Evolutionary conservation across 2,329 filamentous ascomycete genomes (phyloP), one percentile per base, ranked within the genome.

Genomic region (Pseudocercospora fijiensis): DNA sequence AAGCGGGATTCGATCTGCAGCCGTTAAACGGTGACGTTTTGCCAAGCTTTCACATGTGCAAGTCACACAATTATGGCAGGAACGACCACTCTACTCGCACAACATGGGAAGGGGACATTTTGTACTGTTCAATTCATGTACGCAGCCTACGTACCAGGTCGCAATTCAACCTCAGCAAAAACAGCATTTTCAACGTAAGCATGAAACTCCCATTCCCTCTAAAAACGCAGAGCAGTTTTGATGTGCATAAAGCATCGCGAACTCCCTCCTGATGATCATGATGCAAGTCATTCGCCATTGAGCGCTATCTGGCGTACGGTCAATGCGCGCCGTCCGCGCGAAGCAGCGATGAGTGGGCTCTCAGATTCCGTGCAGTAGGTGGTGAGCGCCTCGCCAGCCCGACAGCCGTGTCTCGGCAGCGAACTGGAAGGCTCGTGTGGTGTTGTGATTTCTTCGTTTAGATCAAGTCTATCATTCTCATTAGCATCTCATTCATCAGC

Each of bases 381-480:
- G 58, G 18, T 51, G 16, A 33, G 57, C 67, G 66, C 63, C 65
- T 69, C 65, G 63, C 67, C 65, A 56, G 60, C 59, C 60, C 63
- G 62, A 65, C 55, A 65, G 37, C 55, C 28, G 59, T 60, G 57
- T 62, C 63, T 65, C 57, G 63, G 62, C 65, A 69, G 68, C 67
- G 67, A 70, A 65, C 64, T 63, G 62, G 64, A 71, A 65, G 60
- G 63, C 52, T 65, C 58, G 60, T 64, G 65, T 66, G 41, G 58
- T 68, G 64, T 53, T 37, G 33, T 51, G 49, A 33, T 45, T 47
- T 41, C 52, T 61, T 65, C 64, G 70, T 69, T 76, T 78, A 78
- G 72, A 78, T 78, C 66, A 78, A 74, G 66, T 78, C 76, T 77
- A 70, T 10, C 41, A 24, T 28, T 11, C 88, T 88, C 37, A 57